phyloP scores from a whole-genome alignment of 345 rosid species.

The Hirschfeldia incana region DNA sequence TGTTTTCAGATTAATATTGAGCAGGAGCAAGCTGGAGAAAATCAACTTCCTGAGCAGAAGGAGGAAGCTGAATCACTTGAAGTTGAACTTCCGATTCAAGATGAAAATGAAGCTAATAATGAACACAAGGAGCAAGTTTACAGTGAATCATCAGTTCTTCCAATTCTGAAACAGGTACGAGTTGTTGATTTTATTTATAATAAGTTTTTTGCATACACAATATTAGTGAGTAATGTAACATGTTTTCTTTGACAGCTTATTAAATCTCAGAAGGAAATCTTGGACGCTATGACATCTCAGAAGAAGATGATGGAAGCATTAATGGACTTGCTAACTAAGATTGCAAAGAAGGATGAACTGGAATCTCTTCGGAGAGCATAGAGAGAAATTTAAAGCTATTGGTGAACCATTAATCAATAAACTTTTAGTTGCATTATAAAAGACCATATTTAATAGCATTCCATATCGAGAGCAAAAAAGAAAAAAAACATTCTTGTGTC shows the following conservation, averaged over 20 bases:
- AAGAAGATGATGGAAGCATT: neutral
- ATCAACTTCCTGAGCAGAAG: no score
- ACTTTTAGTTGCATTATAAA: no score
- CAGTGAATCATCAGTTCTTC: no score
- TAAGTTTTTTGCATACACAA: neutral
- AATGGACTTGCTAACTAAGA: neutral
- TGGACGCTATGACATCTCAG: neutral
- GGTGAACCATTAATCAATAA: neutral
- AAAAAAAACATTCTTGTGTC: neutral
- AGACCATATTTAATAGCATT: no score
- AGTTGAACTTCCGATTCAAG: no score
- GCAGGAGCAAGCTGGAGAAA: no score
- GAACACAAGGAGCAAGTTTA: no score
- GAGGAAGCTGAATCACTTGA: no score
- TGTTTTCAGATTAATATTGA: neutral
- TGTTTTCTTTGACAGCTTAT: neutral
- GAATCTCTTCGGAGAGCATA: neutral
- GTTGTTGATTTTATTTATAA: no score
- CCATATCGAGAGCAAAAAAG: no score
- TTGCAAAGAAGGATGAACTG: neutral
- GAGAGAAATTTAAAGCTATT: neutral
- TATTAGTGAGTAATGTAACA: neutral
- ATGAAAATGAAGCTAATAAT: no score
- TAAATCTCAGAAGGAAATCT: neutral
- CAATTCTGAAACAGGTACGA: no score